These are phyloP conservation scores for Periconia macrospinosa DNA, from an alignment of 2,329 filamentous ascomycete genomes.

Conservation along the genomic window DNA sequence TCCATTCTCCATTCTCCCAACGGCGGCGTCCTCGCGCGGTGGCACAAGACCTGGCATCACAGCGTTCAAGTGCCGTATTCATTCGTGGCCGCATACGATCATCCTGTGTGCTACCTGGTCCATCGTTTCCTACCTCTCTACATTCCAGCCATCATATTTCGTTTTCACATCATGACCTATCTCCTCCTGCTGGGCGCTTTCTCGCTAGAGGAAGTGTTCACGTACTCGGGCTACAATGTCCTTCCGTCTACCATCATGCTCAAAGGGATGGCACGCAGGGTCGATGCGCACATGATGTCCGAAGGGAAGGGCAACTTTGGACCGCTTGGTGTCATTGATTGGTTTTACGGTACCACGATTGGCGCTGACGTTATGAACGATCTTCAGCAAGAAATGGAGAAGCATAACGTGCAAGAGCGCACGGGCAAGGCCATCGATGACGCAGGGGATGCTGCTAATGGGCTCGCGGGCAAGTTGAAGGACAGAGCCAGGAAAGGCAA, in stretches of 20 bases:
- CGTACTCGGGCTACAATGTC: slow-evolving; percentile 68
- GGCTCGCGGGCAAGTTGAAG: slow-evolving; percentile 31
- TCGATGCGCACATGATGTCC: slow-evolving; percentile 61
- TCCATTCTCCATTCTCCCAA: slow-evolving; percentile 63
- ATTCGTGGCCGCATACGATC: slow-evolving; percentile 67
- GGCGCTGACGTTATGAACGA: slow-evolving; percentile 63
- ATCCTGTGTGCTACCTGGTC: slow-evolving; percentile 66
- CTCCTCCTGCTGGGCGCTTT: slow-evolving; percentile 65
- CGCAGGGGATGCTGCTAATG: slow-evolving; percentile 33
- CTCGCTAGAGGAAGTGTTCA: slow-evolving; percentile 67
- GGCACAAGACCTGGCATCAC: slow-evolving; percentile 63
- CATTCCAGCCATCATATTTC: slow-evolving; percentile 65
- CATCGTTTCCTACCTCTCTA: slow-evolving; percentile 67
- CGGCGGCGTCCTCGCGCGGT: slow-evolving; percentile 29
- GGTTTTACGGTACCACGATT: slow-evolving; percentile 40
- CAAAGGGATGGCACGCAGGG: slow-evolving; percentile 58
- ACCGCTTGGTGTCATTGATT: slow-evolving; percentile 60
- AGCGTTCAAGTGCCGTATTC: slow-evolving; percentile 60
- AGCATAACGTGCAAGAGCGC: slow-evolving; percentile 54
- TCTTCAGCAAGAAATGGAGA: slow-evolving; percentile 58
- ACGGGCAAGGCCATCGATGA: slow-evolving; percentile 40
- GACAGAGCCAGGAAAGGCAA: slow-evolving; percentile 30
- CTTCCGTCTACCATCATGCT: slow-evolving; percentile 62
- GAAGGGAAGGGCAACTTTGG: slow-evolving; percentile 63
- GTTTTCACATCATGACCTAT: slow-evolving; percentile 73